Base-by-base conservation (phyloP, 768 basidiomycete species). In the Cystofilobasidium bisporidii region DNA sequence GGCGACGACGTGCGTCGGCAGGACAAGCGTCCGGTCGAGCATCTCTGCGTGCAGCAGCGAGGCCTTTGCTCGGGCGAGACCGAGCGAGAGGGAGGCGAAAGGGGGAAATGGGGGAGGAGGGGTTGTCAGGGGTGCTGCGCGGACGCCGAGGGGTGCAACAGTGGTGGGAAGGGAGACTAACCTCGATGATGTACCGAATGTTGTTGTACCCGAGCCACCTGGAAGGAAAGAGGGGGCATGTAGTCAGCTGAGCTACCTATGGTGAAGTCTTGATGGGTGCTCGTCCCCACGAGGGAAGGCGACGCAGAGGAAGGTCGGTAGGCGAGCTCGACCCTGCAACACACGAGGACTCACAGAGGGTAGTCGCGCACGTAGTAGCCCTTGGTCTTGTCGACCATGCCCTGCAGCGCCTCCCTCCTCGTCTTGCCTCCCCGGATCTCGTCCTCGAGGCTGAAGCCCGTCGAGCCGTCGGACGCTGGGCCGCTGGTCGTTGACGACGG, bases 1-100 rank as follows among this genome's bases (percentile, higher is more conserved):
- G 17, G 81, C 81, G 45, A 82, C 82, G 61, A 82, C 77, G 69
- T 77, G 79, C 1, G 81, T 78, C 9, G 81, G 81, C 48, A 82
- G 62, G 47, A 82, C 73, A 61, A 79, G 76, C 1, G 79, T 80
- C 55, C 81, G 78, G 71, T 81, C 80, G 48, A 81, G 75, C 9
- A 81, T 71, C 30, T 72, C 70, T n/a, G 81, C 80, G 56, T 82
- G 81, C 18, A 80, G 62, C 22, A 82, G 70, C 12, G 79, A 74
- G 1, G 80, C 78, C 69, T 56, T 5, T 18, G 20, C 45, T 12
- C 11, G 10, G 45, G 5, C 11, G 24, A 55, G 24, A 26, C 3
- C 26, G 20, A 10, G 50, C 11, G 24, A 32, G 20, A n/a, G n/a
- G 45, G 20, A 47, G n/a, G 45, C 4, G 45, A 17, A 18, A 6